phyloP scores from a whole-genome alignment of 148 eudicot species.

The Vaccinium macrocarpon region DNA sequence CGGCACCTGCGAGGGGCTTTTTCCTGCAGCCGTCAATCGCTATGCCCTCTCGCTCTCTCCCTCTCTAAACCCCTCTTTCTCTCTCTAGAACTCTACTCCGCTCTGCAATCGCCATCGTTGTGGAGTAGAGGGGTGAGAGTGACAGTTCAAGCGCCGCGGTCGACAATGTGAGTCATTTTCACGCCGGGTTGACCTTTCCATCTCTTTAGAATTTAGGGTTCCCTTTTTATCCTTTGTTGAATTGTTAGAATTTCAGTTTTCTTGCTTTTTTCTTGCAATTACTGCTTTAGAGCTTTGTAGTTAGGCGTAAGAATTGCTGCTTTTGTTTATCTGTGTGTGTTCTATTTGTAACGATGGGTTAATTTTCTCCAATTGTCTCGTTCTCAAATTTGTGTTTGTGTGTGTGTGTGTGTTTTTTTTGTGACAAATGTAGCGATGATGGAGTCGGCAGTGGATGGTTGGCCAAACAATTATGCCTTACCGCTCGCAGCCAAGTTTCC shows the following conservation, averaged over 20 bases:
- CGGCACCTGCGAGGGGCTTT: constrained; percentile 7
- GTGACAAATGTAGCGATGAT: constrained; percentile 14
- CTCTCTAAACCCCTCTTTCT: constrained; percentile 3
- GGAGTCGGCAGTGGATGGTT: constrained; percentile 14
- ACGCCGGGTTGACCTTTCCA: neutral
- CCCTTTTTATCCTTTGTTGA: neutral
- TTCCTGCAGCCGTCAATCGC: neutral
- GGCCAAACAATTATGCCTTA: neutral
- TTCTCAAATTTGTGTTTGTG: neutral
- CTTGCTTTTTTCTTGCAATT: neutral
- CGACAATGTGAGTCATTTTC: constrained; percentile 13
- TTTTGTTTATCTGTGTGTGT: neutral
- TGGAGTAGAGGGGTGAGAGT: neutral
- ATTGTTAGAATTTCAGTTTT: neutral
- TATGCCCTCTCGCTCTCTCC: neutral
- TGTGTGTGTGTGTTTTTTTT: neutral
- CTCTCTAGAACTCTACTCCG: neutral
- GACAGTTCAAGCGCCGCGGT: neutral
- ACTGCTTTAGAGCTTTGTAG: neutral
- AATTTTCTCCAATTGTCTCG: neutral
- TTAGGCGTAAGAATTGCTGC: neutral
- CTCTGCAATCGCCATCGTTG: neutral
- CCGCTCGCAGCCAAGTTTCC: constrained; percentile 1
- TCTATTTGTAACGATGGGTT: neutral
- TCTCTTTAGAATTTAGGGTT: neutral